Evolutionary conservation across 768 basidiomycete genomes (phyloP), one percentile per base, ranked within the genome.

Genomic region (Rubroboletus satanas): DNA sequence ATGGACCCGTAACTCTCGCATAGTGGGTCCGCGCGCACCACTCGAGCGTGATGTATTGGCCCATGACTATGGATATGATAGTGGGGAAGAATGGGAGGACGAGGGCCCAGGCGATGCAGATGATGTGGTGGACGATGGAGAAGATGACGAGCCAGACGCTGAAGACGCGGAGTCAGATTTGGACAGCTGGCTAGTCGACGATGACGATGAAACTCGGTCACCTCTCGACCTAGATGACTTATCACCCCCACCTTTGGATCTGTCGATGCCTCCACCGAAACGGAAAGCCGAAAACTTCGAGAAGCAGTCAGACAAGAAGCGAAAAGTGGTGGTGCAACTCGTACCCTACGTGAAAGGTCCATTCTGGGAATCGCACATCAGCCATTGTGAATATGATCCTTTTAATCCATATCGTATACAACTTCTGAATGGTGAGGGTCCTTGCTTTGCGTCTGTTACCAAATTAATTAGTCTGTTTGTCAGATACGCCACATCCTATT

Each of bases 61-160:
- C 12, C 79, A 90, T 51, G 93, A 98, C 71, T 99, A 98, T 68
- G 81, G 82, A 5, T 92, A 95, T 65, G 95, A 99, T 73, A 94
- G 91, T 49, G 96, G 92, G 14, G 93, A 87, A 62, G 97, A 98
- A 62, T 98, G 97, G 97, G 92, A 93, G 58, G 90, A 88, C 54
- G 93, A 94, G 66, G 84, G 85, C 21, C 78, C 76, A 12, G 82
- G 79, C 4, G 91, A 86, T 23, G 90, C 83, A 11, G 91, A 87
- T 47, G 90, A 90, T 46, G 87, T 90, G 51, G 81, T 87, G 7
- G 76, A 76, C 39, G 74, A 73, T 35, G 77, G 64, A 18, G 85
- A 88, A 6, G 90, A 90, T 15, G 85, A 78, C 12, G 87, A 83
- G 14, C 84, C 79, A 5, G 85, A 83, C 10, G 82, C 80, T 9